Percentiles rank a stretch among this genome's conserved stretches.
These are phyloP conservation scores for Didymella pomorum DNA, from an alignment of 2,329 filamentous ascomycete species.

Conservation along the genomic window DNA sequence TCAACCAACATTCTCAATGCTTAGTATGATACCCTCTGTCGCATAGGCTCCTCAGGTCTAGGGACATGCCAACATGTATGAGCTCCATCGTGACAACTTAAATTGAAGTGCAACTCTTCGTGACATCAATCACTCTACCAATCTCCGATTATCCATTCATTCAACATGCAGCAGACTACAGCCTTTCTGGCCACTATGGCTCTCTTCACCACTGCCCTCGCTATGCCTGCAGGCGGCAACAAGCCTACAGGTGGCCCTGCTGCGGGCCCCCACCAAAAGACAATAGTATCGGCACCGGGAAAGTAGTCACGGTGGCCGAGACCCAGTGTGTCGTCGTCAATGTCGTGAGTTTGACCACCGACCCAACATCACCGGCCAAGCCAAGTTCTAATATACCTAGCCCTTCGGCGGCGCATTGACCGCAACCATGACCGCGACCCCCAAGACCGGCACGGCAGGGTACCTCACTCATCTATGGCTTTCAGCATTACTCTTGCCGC, in stretches of 20 bases:
- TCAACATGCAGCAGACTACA: not conserved
- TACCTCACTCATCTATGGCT: too few species aligned
- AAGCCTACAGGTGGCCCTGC: constrained; percentile 10
- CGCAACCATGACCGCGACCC: not conserved
- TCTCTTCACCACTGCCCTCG: not conserved
- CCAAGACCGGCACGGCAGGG: constrained; percentile 7
- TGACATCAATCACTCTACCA: too few species aligned
- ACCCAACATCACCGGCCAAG: too few species aligned
- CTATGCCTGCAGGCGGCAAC: not conserved
- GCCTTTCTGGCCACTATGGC: not conserved
- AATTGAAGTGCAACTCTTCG: not conserved
- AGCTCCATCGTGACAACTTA: not conserved
- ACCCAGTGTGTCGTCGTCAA: constrained; percentile 5
- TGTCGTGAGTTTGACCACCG: not conserved
- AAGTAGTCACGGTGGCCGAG: not conserved
- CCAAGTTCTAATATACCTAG: not conserved
- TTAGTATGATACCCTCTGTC: not conserved
- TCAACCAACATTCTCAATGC: not conserved
- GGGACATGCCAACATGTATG: not conserved
- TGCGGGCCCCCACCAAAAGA: constrained; percentile 2
- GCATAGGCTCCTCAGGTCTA: not conserved
- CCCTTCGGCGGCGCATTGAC: constrained; percentile 13
- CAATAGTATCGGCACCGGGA: not conserved
- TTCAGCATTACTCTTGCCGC: too few species aligned
- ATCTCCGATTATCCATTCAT: too few species aligned